These are phyloP conservation scores for Hanseniaspora guilliermondii DNA, from an alignment of 805 yeast genomes.

Conservation along the genomic window DNA sequence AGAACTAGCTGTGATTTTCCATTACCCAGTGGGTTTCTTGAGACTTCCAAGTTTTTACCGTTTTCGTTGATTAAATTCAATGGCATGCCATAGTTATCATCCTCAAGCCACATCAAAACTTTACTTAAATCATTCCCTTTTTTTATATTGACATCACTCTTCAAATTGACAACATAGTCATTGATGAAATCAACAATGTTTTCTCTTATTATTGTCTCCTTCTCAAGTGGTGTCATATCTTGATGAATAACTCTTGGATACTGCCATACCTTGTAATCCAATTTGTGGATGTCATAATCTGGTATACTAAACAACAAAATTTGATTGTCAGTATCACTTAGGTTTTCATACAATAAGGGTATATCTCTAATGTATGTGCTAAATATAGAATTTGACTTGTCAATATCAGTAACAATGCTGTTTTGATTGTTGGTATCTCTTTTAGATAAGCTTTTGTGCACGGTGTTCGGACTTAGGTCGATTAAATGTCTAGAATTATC, in stretches of 20 bases:
- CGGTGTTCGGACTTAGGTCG: not conserved
- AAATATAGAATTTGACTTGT: constrained; percentile 10
- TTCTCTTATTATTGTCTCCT: constrained; percentile 1
- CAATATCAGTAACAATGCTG: constrained; percentile 5
- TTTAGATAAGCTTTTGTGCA: not conserved
- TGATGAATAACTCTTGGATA: not conserved
- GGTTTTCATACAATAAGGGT: not conserved
- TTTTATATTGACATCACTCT: not conserved
- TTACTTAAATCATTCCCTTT: not conserved
- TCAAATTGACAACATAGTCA: constrained; percentile 4
- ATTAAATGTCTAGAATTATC: not conserved
- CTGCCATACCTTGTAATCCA: constrained; percentile 11
- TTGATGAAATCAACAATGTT: constrained; percentile 8
- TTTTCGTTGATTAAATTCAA: constrained; percentile 4
- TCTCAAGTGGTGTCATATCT: constrained; percentile 5
- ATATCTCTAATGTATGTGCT: constrained; percentile 8
- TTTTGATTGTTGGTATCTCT: not conserved
- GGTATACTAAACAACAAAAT: constrained; percentile 1
- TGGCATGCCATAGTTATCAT: not conserved
- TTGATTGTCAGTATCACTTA: not conserved
- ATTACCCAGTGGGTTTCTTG: not conserved
- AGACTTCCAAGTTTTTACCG: not conserved
- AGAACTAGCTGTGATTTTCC: not conserved
- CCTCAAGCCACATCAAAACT: constrained; percentile 1
- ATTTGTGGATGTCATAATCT: not conserved